Base-by-base conservation (phyloP, 768 basidiomycete genomes). In the Termitomyces sp. region DNA sequence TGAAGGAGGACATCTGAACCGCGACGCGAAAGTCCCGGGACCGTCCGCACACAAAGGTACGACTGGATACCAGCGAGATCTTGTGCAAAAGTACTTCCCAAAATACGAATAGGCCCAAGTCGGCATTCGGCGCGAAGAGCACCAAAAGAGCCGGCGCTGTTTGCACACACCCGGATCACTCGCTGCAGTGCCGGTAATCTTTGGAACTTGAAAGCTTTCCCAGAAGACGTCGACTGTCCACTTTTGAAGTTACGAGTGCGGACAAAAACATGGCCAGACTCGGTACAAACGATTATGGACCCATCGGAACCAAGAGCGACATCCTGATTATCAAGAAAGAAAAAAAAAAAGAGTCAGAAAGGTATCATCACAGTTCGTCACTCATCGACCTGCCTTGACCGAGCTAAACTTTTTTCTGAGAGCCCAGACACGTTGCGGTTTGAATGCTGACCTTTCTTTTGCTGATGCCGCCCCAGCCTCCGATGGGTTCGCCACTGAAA, bases 221-320 rank as follows among this genome's bases (percentile, higher is more conserved):
- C 68, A 16, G 62, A 59, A 27, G 60, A 57, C 8, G 61, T 45
- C 23, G 63, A 63, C 32, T 69, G 66, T 10, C 67, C 66, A 59
- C 57, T 61, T 57, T 71, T 74, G 6, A 68, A 58, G 56, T 73
- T 83, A 27, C 92, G 81, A 19, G 84, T 78, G 23, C 94, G 88
- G 23, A 95, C 79, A 66, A 89, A 98, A 32, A 96, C 94, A 63
- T 98, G 94, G 0, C 96, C 96, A 4, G 96, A 95, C 59, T 89
- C 85, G 1, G 96, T 98, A 72, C 92, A 97, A 45, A 98, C 80
- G 66, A 97, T 87, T 65, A 97, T 82, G 16, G 88, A 83, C 4
- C 94, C 92, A 60, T 97, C 94, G 1, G 85, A 76, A 19, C 93
- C 92, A 14, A 98, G 76, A 0, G 93, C 94, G 9, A 96, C 89